Base-by-base conservation (phyloP, 2,329 filamentous ascomycete species). In the Aspergillus pseudotamarii region DNA sequence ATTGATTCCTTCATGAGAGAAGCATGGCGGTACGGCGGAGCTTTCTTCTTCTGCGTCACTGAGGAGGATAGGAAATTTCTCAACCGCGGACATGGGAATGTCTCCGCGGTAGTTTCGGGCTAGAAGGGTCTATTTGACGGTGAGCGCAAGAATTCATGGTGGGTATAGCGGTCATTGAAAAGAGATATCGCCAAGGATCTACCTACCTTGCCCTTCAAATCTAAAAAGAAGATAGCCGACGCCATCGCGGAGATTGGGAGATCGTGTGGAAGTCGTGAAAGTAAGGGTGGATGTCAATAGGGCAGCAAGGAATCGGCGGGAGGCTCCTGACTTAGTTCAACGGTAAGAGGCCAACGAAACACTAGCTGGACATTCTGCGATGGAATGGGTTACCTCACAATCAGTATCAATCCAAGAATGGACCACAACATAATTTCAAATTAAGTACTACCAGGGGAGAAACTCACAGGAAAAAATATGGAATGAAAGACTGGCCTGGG, bases 1-100 rank as follows among this genome's bases (percentile, higher is more conserved):
- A 81, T 99, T 99, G 84, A 99, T 97, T 78, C 95, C 95, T 82
- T 99, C 95, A 79, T 96, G 91, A 48, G 94, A 97, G 85, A 99
- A 98, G 82, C 95, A 99, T 68, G 95, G 95, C 60, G 95, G 93
- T 3, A 98, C 95, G 66, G 94, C 94, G 54, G 94, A 98, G 72
- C 93, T 97, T 80, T 99, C 95, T 88, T 99, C 95, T 89, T 99
- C 95, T 72, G 95, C 95, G 83, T 99, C 95, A 80, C 92, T 96
- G 60, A 99, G 89, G 64, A 99, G 90, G 72, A 97, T 84, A 50
- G 95, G 95, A 79, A 99, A 99, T 80, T 96, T 96, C 82, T 99
- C 95, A 74, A 99, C 95, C 41, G 95, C 95, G 63, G 93, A 96
- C 95, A 99, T 98, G 80, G 95, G 95, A 69, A 99, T 96, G 74